Evolutionary conservation across 129 eudicot genomes (phyloP), one percentile per base, ranked within the genome.

Genomic region (Arctium lappa): DNA sequence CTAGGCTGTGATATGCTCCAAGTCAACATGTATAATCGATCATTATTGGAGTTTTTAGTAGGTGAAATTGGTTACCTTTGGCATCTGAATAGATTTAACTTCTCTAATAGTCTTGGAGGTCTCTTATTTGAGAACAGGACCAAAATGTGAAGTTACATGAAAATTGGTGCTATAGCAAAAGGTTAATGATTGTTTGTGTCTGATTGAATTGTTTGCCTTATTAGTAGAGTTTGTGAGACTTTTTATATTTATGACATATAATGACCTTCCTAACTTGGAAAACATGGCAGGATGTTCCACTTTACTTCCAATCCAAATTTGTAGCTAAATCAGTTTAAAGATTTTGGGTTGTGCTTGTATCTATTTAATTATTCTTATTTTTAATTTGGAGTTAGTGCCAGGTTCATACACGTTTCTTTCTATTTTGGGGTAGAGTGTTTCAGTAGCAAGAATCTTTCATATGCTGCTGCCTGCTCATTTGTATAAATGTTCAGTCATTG

Each of bases 371-470:
- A 32, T 16, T 60, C 29, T 18, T 15, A 60, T 56, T 18, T 22
- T 65, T 2, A 22, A 27, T 22, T 56, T 56, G 53, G 69, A 50
- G 69, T 69, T 44, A 8, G 70, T 65, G 3, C 69, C 70, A 22
- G 33, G 69, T 69, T 79, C 32, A 44, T 69, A 46, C 3, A 78
- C 72, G 73, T 72, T 33, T 65, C 56, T 80, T 80, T 80, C 71
- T 80, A 22, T 50, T 70, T 18, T 33, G 37, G 70, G 83, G 77
- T 48, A 33, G 48, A 18, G 6, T 65, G 70, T 27, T 65, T 22
- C 66, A 16, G 66, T 65, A 65, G 31, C 72, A 72, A 80, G 78
- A 72, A 34, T 48, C 40, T 50, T 48, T 30, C 48, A 69, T 71
- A 50, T 72, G 37, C 39, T 18, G 60, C 40, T 37, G 40, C 36